These are phyloP conservation scores for Globisporangium camurandrum DNA, from an alignment of 352 stramenopile genomes.

Conservation along the genomic window DNA sequence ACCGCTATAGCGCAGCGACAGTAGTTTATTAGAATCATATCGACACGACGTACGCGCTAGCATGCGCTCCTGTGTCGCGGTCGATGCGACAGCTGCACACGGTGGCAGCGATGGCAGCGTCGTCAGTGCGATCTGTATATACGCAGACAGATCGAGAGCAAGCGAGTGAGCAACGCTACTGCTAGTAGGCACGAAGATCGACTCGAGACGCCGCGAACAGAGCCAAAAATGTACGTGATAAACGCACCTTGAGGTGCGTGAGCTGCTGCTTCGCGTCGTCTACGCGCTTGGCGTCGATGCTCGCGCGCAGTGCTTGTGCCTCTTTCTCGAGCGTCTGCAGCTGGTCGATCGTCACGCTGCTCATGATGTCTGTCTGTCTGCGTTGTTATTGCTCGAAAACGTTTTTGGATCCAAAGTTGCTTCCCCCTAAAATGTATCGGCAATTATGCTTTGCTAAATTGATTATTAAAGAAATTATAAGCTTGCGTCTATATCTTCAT, in stretches of 20 bases:
- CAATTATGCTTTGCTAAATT: too few species aligned
- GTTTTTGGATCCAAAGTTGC: too few species aligned
- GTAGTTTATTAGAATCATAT: conserved; percentile 1
- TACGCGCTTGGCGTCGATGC: conserved; percentile 41
- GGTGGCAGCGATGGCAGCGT: conserved; percentile 79
- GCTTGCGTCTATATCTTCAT: too few species aligned
- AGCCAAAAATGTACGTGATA: neutral
- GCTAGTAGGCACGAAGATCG: too few species aligned
- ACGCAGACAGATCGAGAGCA: neutral
- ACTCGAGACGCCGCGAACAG: too few species aligned
- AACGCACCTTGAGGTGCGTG: conserved; percentile 52
- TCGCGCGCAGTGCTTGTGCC: conserved; percentile 49
- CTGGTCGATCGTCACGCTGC: conserved; percentile 19
- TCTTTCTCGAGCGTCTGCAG: conserved; percentile 53
- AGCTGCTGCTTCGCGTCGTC: conserved; percentile 37
- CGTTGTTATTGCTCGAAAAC: too few species aligned
- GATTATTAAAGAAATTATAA: too few species aligned
- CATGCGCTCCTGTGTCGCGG: conserved; percentile 53
- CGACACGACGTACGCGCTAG: conserved; percentile 52
- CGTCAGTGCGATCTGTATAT: conserved; percentile 72
- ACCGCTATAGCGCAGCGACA: neutral
- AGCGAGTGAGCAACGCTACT: neutral
- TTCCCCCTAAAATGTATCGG: too few species aligned
- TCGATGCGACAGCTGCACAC: conserved; percentile 38
- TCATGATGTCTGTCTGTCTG: too few species aligned